Conservation (phyloP, 2,329 filamentous ascomycete species). For the Colletotrichum sp. region DNA sequence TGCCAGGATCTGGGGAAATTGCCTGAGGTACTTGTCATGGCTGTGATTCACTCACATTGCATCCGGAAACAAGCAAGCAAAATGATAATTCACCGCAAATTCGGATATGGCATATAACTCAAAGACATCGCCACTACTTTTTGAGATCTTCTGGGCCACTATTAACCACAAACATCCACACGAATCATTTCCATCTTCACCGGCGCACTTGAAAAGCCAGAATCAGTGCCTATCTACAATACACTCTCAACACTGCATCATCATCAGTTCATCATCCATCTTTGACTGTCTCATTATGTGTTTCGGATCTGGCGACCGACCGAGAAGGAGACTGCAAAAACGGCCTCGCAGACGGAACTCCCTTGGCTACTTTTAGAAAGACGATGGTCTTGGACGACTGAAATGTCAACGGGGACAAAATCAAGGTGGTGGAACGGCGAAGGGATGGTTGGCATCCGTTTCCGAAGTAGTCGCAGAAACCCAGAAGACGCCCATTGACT, state of each 20-base stretch:
- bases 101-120: not conserved
- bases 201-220: not conserved
- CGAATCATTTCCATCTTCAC: not conserved
- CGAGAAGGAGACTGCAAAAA: not conserved
- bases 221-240: not conserved
- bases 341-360: not conserved
- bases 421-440: not conserved
- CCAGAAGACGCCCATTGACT: not conserved
- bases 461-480: not conserved
- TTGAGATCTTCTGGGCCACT: not conserved
- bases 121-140: fast-evolving
- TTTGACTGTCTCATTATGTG: not conserved
- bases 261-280: not conserved
- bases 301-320: not conserved
- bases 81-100: not conserved
- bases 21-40: too few relatives aligned
- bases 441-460: not conserved
- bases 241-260: not conserved
- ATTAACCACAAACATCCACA: not conserved
- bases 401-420: not conserved
- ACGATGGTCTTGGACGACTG: not conserved
- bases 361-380: not conserved
- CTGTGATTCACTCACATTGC: fast-evolving
- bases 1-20: not conserved
- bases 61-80: fast-evolving